A percentile compares a stretch with the other conserved stretches of the same genome.
Evolutionary conservation across 2,329 filamentous ascomycete species (phyloP).

Genomic region (Blastomyces gilchristii): DNA sequence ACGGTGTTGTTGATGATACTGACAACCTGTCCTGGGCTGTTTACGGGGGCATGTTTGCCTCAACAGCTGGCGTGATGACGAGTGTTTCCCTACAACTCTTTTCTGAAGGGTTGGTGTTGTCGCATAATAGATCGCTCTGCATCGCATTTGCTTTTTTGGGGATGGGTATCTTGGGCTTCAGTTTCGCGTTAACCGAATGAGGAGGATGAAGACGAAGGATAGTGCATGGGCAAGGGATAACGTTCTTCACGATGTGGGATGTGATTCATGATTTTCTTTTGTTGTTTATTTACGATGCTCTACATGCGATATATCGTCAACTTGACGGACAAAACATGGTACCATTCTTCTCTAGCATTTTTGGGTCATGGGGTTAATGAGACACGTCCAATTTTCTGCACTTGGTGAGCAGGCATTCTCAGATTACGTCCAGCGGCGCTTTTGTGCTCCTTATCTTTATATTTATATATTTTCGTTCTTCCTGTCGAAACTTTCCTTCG

Average conservation of each 20-base stretch:
- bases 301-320: neutral
- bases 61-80: slow-evolving; percentile 89
- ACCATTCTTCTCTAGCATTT: neutral
- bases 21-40: slow-evolving; percentile 44
- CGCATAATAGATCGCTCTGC: slow-evolving; percentile 36
- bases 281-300: neutral
- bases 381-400: neutral
- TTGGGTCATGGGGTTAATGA: neutral
- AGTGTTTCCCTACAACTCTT: slow-evolving; percentile 85
- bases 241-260: neutral
- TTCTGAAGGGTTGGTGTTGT: slow-evolving; percentile 71
- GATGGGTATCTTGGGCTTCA: slow-evolving; percentile 78
- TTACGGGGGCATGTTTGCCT: slow-evolving; percentile 61
- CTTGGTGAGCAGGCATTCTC: neutral
- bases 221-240: neutral
- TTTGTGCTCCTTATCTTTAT: neutral
- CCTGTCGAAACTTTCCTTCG: neutral
- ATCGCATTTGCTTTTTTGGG: slow-evolving; percentile 39
- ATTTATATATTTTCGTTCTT: neutral
- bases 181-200: slow-evolving; percentile 68
- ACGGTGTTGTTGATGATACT: slow-evolving; percentile 16
- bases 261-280: neutral
- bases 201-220: slow-evolving; percentile 7
- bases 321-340: neutral
- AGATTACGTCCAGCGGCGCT: neutral